Evolutionary conservation across 2,329 filamentous ascomycete species (phyloP), one percentile per base, ranked within the genome.

Genomic region (Alternaria viburni): DNA sequence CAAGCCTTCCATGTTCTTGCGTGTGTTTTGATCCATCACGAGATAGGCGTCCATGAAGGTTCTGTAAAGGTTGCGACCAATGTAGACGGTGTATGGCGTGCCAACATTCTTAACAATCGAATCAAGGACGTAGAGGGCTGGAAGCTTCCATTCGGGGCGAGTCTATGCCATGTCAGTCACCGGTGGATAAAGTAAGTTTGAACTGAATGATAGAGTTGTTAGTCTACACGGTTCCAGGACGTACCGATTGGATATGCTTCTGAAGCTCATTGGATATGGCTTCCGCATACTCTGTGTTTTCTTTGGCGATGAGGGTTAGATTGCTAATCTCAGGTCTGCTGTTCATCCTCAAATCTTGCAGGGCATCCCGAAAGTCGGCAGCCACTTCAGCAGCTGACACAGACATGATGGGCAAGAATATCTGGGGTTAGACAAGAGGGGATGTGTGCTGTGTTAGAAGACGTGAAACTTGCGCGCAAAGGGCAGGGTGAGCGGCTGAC

Each of bases 21-120:
- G 89, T 21, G 94, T 93, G 64, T 87, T 86, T 67, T 88, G 87
- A 74, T 97, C 93, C 66, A 98, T 94, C 64, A 96, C 88, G 4
- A 91, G 92, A 78, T 98, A 99, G 41, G 96, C 92, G 74, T 96
- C 93, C 93, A 98, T 97, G 78, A 97, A 99, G 5, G 93, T 98
- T 72, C 90, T 88, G 81, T 95, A 98, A 43, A 99, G 88, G 75
- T 95, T 95, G 44, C 93, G 90, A 56, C 94, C 93, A 69, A 99
- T 91, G 80, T 97, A 98, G 12, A 98, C 86, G 0, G 95, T 98
- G 81, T 99, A 99, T 8, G 96, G 96, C 1, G 95, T 97, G 65
- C 96, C 96, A 66, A 99, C 93, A 84, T 99, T 98, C 82, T 99
- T 99, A 77, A 97, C 94, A 65, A 99, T 95, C 15, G 95, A 98